These are phyloP conservation scores for Striga asiatica DNA, from an alignment of 257 asterid genomes.

Conservation along the genomic window DNA sequence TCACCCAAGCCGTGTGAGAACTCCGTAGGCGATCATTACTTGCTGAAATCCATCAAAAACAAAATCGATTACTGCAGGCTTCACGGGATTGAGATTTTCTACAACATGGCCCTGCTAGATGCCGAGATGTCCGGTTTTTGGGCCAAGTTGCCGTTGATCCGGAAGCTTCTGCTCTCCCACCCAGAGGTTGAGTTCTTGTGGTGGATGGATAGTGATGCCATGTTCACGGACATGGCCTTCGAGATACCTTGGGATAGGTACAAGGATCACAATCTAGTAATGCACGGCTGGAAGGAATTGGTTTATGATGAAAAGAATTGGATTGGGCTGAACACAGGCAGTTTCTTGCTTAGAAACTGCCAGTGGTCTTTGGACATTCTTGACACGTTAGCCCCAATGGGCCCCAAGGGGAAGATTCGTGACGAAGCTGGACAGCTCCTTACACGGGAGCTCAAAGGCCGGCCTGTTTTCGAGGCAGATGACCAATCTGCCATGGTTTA, in stretches of 20 bases:
- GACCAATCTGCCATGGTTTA: slow-evolving; percentile 98
- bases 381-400: slow-evolving; percentile 93
- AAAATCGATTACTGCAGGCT: slow-evolving; percentile 67
- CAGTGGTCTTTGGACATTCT: slow-evolving; percentile 90
- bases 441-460: slow-evolving; percentile 51
- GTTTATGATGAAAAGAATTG: slow-evolving; percentile 67
- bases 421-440: slow-evolving; percentile 75
- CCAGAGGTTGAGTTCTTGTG: slow-evolving; percentile 89
- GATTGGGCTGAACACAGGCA: slow-evolving; percentile 93
- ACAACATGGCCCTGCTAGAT: slow-evolving; percentile 80
- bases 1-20: slow-evolving; percentile 94
- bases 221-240: slow-evolving; percentile 85
- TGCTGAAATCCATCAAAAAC: slow-evolving; percentile 71
- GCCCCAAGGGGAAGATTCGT: slow-evolving; percentile 71
- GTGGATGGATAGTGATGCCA: slow-evolving; percentile 99
- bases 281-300: slow-evolving; percentile 90
- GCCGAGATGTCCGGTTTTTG: slow-evolving; percentile 94
- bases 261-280: too few species aligned
- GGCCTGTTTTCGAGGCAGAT: slow-evolving; percentile 84
- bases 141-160: slow-evolving; percentile 76
- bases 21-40: slow-evolving; percentile 90
- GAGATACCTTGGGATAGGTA: slow-evolving; percentile 96
- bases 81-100: background rate
- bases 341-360: slow-evolving; percentile 75
- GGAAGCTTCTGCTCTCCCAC: slow-evolving; percentile 73